Evolutionary conservation across 768 basidiomycete species (phyloP).

Genomic region (Lactifluus echinatus): DNA sequence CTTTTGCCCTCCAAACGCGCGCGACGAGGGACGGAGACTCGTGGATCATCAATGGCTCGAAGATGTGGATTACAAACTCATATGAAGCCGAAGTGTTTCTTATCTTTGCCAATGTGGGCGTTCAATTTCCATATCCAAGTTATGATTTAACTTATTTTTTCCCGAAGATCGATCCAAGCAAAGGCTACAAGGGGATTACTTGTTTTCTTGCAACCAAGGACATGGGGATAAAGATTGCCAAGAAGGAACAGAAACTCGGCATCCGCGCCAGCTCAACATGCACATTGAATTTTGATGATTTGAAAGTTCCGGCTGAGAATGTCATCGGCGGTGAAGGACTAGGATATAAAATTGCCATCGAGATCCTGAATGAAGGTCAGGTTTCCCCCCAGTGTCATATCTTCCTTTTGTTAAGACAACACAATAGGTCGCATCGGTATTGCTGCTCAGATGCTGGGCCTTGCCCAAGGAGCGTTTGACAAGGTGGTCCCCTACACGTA

Average conservation of each 20-base stretch:
- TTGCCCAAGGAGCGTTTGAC: slow-evolving; percentile 95
- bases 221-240: slow-evolving; percentile 94
- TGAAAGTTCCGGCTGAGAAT: slow-evolving; percentile 80
- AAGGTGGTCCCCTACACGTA: slow-evolving; percentile 94
- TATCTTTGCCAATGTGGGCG: slow-evolving; percentile 87
- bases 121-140: background rate
- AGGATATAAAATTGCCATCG: slow-evolving; percentile 96
- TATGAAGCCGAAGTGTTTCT: slow-evolving; percentile 86
- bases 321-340: slow-evolving; percentile 86
- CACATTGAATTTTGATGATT: slow-evolving; percentile 87
- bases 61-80: slow-evolving; percentile 99
- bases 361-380: slow-evolving; percentile 87
- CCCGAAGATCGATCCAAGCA: slow-evolving; percentile 65
- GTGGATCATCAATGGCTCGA: slow-evolving; percentile 91
- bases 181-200: slow-evolving; percentile 98
- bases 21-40: slow-evolving; percentile 80
- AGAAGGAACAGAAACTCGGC: slow-evolving; percentile 98
- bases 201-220: slow-evolving; percentile 95
- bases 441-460: slow-evolving; percentile 96
- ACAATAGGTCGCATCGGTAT: slow-evolving; percentile 81
- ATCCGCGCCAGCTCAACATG: slow-evolving; percentile 96
- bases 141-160: background rate
- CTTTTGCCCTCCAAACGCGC: slow-evolving; percentile 91
- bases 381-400: background rate
- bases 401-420: background rate